A percentile compares a stretch with the other conserved stretches of the same genome.
Conservation (phyloP, 805 yeast genomes). For the Wickerhamiella sergipiensis region DNA sequence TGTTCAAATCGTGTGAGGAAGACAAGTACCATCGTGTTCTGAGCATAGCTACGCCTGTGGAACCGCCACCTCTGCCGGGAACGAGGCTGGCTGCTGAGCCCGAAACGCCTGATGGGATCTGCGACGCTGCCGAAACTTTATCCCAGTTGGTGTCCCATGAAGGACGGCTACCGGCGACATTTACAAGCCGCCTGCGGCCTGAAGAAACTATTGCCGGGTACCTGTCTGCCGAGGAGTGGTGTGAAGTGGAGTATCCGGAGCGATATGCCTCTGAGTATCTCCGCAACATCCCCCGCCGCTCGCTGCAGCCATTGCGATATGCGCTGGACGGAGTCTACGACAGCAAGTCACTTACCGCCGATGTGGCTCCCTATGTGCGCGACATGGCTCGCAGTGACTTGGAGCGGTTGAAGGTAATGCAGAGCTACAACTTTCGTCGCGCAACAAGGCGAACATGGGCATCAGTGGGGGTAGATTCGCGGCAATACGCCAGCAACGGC, state of each 20-base stretch:
- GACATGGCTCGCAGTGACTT: conserved; percentile 20
- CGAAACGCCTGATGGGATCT: neutral
- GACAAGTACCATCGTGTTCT: conserved; percentile 11
- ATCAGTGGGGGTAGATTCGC: conserved; percentile 14
- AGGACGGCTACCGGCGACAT: neutral
- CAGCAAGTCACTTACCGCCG: conserved; percentile 8
- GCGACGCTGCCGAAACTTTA: conserved; percentile 3
- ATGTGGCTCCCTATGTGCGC: conserved; percentile 21
- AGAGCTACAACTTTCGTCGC: conserved; percentile 4
- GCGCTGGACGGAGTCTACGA: neutral
- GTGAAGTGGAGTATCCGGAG: conserved; percentile 1
- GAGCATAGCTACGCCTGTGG: conserved; percentile 13
- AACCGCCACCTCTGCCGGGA: conserved; percentile 1
- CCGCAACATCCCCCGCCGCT: neutral
- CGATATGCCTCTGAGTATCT: neutral
- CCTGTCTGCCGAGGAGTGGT: conserved; percentile 2
- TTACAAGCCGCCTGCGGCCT: conserved; percentile 1
- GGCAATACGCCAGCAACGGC: neutral
- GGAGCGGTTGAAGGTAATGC: conserved; percentile 5
- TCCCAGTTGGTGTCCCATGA: neutral
- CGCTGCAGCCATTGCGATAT: neutral
- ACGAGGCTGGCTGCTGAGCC: no score
- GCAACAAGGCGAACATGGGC: conserved; percentile 14
- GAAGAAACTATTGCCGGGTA: conserved; percentile 9
- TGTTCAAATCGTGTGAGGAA: conserved; percentile 15